Evolutionary conservation across 2,329 filamentous ascomycete genomes (phyloP).

Genomic region (Neonectria neomacrospora): DNA sequence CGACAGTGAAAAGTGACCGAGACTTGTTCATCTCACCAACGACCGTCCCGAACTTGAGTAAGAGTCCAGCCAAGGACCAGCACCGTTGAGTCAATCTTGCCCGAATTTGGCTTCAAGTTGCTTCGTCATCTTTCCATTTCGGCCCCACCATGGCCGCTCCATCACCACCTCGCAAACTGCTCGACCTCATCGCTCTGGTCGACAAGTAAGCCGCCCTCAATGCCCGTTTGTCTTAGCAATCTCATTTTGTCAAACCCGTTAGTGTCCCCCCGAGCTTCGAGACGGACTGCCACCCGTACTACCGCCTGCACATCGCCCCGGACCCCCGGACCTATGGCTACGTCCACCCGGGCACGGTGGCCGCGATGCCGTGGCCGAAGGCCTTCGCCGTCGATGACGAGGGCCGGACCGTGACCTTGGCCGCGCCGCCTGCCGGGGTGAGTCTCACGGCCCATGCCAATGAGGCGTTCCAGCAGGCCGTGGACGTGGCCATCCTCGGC

Average conservation of each 20-base stretch:
- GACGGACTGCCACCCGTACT: conserved; percentile 52
- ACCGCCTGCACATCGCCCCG: conserved; percentile 57
- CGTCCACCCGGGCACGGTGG: conserved; percentile 58
- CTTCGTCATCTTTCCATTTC: not conserved
- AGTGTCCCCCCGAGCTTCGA: conserved; percentile 61
- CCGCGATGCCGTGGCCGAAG: conserved; percentile 59
- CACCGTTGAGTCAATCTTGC: not conserved
- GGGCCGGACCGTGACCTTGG: conserved; percentile 48
- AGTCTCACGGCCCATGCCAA: conserved; percentile 49
- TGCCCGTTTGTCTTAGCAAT: not conserved
- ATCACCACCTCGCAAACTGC: conserved; percentile 40
- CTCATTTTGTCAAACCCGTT: conserved; percentile 7
- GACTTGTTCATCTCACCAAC: not conserved
- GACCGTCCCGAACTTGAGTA: not conserved
- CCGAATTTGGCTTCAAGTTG: not conserved
- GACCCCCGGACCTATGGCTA: conserved; percentile 62
- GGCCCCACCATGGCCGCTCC: conserved; percentile 26
- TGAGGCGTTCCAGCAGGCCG: conserved; percentile 52
- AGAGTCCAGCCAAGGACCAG: not conserved
- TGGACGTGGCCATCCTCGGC: conserved; percentile 52
- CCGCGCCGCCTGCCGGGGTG: conserved; percentile 35
- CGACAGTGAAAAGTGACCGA: not conserved
- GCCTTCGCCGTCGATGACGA: conserved; percentile 51
- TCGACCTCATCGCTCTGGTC: conserved; percentile 54
- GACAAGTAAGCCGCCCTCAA: conserved; percentile 54